Conservation (phyloP, 495 filamentous ascomycete genomes). For the Ascobolus immersus region DNA sequence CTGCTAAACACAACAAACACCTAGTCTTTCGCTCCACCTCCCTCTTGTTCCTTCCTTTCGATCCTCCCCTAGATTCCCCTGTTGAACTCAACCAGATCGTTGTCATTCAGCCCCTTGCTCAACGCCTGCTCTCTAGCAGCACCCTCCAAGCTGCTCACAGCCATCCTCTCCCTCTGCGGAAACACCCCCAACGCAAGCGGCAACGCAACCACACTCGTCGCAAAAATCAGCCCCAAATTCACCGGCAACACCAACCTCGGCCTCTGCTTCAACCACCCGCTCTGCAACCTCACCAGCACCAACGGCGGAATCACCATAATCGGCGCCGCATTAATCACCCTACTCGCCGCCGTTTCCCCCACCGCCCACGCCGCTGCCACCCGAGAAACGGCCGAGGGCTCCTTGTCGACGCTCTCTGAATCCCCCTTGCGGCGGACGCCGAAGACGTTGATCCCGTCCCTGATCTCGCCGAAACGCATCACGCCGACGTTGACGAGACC, state of each 20-base stretch:
- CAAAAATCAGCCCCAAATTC: slow-evolving; percentile 57
- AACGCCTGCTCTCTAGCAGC: slow-evolving; percentile 60
- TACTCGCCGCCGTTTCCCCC: slow-evolving; percentile 63
- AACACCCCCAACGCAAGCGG: slow-evolving; percentile 74
- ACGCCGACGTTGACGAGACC: slow-evolving; percentile 85
- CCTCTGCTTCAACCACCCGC: slow-evolving; percentile 43
- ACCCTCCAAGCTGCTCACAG: slow-evolving; percentile 41
- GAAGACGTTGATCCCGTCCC: slow-evolving; percentile 83
- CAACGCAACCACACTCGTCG: slow-evolving; percentile 57
- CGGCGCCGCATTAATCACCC: slow-evolving; percentile 77
- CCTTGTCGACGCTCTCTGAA: too few relatives aligned
- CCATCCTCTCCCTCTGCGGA: slow-evolving; percentile 74
- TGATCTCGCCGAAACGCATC: slow-evolving; percentile 90
- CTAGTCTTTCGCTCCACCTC: too few relatives aligned
- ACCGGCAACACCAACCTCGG: slow-evolving; percentile 50
- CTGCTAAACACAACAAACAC: too few relatives aligned
- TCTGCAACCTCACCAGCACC: slow-evolving; percentile 56
- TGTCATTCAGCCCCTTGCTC: slow-evolving; percentile 43
- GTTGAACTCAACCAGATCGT: slow-evolving; percentile 69
- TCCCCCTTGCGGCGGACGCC: too few relatives aligned
- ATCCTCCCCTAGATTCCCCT: slow-evolving; percentile 69
- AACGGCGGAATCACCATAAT: slow-evolving; percentile 90
- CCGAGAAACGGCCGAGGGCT: too few relatives aligned
- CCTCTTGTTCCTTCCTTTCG: too few relatives aligned
- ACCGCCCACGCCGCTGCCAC: slow-evolving; percentile 72